Conservation (phyloP, 495 filamentous ascomycete genomes). For the Penicillium crystallinum region DNA sequence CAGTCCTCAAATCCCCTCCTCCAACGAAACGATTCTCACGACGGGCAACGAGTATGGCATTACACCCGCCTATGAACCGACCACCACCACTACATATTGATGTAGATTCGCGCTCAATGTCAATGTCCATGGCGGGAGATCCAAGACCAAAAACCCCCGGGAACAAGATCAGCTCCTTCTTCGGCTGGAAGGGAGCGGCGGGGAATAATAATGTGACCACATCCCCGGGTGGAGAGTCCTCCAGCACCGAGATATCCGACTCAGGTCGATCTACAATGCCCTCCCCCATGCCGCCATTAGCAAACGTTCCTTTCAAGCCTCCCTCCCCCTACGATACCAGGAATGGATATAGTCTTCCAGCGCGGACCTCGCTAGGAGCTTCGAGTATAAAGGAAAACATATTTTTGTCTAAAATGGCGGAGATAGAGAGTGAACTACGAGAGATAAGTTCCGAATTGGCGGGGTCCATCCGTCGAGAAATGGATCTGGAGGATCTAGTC, state of each 20-base stretch:
- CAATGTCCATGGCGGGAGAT: conserved; percentile 32
- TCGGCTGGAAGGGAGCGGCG: conserved; percentile 55
- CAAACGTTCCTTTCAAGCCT: conserved; percentile 36
- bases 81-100: conserved; percentile 41
- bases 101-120: conserved; percentile 27
- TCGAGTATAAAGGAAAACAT: conserved; percentile 39
- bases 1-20: conserved; percentile 38
- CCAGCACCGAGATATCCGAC: conserved; percentile 62
- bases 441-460: conserved; percentile 91
- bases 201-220: conserved; percentile 24
- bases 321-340: conserved; percentile 41
- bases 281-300: conserved; percentile 52
- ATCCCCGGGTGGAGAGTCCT: conserved; percentile 54
- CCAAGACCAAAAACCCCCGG: conserved; percentile 53
- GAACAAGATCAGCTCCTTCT: conserved; percentile 62
- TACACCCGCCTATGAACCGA: conserved; percentile 32
- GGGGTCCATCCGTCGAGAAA: conserved; percentile 85
- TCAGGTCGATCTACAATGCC: conserved; percentile 52
- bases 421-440: conserved; percentile 89
- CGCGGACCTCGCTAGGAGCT: conserved; percentile 34
- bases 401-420: conserved; percentile 51
- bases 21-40: conserved; percentile 14
- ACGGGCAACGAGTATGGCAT: conserved; percentile 42
- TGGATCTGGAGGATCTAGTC: conserved; percentile 93
- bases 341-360: conserved; percentile 34